Base-by-base conservation (phyloP, 2,329 filamentous ascomycete species). In the Alternaria postmessia region DNA sequence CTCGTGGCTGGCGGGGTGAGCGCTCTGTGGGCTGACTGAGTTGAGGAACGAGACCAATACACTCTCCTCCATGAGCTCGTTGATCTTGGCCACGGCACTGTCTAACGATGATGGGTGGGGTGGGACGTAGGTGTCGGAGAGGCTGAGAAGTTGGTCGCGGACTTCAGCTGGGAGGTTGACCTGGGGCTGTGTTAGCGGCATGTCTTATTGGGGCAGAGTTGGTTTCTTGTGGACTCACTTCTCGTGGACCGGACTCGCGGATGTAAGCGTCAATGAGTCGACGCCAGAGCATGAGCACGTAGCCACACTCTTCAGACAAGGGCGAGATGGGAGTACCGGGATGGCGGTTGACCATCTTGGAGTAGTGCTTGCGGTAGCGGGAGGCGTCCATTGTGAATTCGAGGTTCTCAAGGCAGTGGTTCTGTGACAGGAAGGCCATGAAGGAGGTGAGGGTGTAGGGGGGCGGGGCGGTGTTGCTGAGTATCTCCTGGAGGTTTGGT, bases 21-120 rank as follows among this genome's bases (percentile, higher is more conserved):
- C 81, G 32, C 81, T 80, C 44, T 84, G 81, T 1, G 82, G 80
- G 60, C 83, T 83, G 48, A 84, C 81, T 63, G 84, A 86, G 78
- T 97, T 94, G 54, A 98, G 85, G 75, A 98, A 99, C 0, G 94
- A 94, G 0, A 97, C 89, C 52, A 98, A 84, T 0, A 98, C 92
- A 4, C 94, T 97, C 76, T 98, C 95, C 71, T 97, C 96, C 94
- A 99, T 98, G 57, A 99, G 83, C 69, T 98, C 95, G 77, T 94
- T 94, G 41, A 97, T 92, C 62, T 97, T 96, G 63, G 87, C 86
- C 24, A 96, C 91, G 20, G 95, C 93, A 51, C 91, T 87, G 61
- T 96, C 91, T 16, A 99, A 83, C 55, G 89, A 87, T 41, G 89
- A 87, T 1, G 95, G 94, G 59, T 88, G 81, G 5, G 90, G 90